Conservation (phyloP, 345 rosid genomes). For the Melaleuca quinquenervia region DNA sequence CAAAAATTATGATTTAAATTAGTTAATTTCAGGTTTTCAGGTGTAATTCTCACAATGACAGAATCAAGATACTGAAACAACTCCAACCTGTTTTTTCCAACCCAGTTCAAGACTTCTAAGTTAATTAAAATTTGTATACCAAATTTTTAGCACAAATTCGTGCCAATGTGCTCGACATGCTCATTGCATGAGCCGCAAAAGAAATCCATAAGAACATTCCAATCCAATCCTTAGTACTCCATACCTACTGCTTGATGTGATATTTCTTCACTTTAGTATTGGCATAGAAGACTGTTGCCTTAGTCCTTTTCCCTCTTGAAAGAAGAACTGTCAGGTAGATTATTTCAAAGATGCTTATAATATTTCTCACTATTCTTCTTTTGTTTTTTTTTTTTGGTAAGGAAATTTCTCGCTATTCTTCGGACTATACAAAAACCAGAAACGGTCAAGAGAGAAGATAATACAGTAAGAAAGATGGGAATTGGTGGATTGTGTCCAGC, state of each 20-base stretch:
- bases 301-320: not conserved
- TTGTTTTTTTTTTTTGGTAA: too few relatives aligned
- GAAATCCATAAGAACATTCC: not conserved
- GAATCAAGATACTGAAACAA: not conserved
- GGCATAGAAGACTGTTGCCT: not conserved
- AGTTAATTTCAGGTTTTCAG: not conserved
- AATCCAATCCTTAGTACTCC: not conserved
- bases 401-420: not conserved
- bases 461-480: not conserved
- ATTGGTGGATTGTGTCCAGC: not conserved
- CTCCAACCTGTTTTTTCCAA: not conserved
- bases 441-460: not conserved
- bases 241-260: not conserved
- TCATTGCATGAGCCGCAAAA: not conserved
- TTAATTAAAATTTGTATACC: not conserved
- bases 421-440: not conserved
- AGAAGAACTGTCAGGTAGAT: not conserved
- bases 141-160: not conserved
- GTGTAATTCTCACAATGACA: not conserved
- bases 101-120: not conserved
- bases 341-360: not conserved
- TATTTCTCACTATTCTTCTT: not conserved
- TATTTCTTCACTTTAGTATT: not conserved
- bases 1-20: not conserved
- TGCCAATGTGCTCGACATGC: not conserved